Evolutionary conservation across 2,329 filamentous ascomycete genomes (phyloP).

Genomic region (Colletotrichum sp.): DNA sequence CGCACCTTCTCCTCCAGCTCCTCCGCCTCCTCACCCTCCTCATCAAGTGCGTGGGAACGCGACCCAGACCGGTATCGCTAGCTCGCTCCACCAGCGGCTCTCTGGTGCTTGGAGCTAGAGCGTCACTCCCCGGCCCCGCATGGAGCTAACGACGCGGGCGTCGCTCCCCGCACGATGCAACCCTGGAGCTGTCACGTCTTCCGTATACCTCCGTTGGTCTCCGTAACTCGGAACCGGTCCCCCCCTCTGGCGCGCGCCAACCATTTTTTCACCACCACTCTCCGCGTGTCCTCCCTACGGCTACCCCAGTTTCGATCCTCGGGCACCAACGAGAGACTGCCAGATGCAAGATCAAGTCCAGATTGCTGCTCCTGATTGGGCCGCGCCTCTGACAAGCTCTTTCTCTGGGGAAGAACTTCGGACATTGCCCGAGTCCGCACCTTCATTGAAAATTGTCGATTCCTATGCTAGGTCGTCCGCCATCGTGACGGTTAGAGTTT

Average conservation of each 20-base stretch:
- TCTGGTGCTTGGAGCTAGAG: background rate
- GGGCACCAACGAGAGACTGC: slow-evolving; percentile 15
- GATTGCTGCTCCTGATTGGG: slow-evolving; percentile 2
- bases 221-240: slow-evolving; percentile 7
- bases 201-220: slow-evolving; percentile 17
- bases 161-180: slow-evolving; percentile 19
- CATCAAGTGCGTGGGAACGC: background rate
- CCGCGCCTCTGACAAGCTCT: background rate
- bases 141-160: slow-evolving; percentile 12
- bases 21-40: background rate
- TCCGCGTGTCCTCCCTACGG: background rate
- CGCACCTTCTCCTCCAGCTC: background rate
- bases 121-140: slow-evolving; percentile 9
- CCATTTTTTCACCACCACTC: background rate
- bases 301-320: slow-evolving; percentile 2
- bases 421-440: slow-evolving; percentile 14
- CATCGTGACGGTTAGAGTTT: slow-evolving; percentile 6
- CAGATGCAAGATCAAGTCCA: slow-evolving; percentile 12
- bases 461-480: background rate
- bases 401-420: slow-evolving; percentile 5
- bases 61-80: background rate
- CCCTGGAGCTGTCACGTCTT: slow-evolving; percentile 8
- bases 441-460: background rate
- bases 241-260: slow-evolving; percentile 4
- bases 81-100: slow-evolving; percentile 17